Conservation (phyloP, 2,329 filamentous ascomycete genomes). For the Fusarium cyanostomum region DNA sequence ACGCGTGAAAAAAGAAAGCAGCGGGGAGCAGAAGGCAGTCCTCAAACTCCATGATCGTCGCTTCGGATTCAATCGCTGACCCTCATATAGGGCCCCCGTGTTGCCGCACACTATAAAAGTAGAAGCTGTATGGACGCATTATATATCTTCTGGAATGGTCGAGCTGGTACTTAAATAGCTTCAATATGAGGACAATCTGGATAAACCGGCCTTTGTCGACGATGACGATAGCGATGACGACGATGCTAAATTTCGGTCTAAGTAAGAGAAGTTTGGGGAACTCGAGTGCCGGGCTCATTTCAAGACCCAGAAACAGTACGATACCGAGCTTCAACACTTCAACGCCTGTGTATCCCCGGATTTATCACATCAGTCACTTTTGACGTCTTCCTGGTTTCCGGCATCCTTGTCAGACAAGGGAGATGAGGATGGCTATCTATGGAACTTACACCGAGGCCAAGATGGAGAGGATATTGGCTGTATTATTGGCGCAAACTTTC, state of each 20-base stretch:
- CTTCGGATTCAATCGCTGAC: neutral
- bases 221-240: neutral
- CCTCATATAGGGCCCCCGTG: neutral
- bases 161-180: neutral
- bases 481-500: neutral
- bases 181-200: neutral
- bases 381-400: neutral
- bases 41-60: neutral
- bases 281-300: neutral
- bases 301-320: neutral
- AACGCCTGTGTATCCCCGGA: neutral
- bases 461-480: neutral
- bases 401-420: neutral
- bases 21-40: neutral
- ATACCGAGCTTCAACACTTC: neutral
- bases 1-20: no score
- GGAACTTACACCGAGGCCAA: neutral
- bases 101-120: neutral
- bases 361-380: neutral
- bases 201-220: neutral
- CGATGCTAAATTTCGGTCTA: neutral
- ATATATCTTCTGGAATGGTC: neutral
- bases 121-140: neutral
- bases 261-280: neutral
- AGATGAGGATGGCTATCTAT: neutral